Conservation (phyloP, 179 eudicot genomes). For the Spergularia azorica region DNA sequence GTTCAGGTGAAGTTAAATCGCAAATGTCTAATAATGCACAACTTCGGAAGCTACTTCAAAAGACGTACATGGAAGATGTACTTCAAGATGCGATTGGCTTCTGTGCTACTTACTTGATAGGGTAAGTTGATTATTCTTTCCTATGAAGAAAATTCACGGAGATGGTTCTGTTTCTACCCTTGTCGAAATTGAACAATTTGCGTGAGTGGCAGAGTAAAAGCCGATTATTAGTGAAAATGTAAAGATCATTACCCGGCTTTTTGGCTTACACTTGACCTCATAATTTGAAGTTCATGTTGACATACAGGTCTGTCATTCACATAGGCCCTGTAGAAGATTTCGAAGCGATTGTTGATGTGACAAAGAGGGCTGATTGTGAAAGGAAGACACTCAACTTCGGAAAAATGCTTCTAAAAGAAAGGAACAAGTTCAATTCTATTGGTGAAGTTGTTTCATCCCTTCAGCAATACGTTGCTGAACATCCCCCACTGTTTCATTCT, state of each 20-base stretch:
- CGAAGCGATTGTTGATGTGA: constrained; percentile 65
- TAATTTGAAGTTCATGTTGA: background rate
- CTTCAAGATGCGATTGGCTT: constrained; percentile 88
- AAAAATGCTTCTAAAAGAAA: constrained; percentile 66
- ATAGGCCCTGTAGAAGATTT: constrained; percentile 94
- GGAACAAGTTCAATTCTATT: constrained; percentile 54
- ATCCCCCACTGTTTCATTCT: background rate
- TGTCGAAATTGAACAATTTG: too few species aligned
- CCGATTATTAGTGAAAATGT: background rate
- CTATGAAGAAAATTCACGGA: too few species aligned
- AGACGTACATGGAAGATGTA: constrained; percentile 61
- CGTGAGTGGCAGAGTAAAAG: too few species aligned
- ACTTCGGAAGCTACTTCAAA: constrained; percentile 51
- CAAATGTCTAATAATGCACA: constrained; percentile 57
- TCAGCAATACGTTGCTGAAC: constrained; percentile 14
- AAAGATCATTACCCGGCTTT: background rate
- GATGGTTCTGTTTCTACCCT: too few species aligned
- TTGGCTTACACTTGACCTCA: too few species aligned
- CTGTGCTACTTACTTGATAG: constrained; percentile 85
- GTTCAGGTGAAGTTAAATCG: constrained; percentile 76
- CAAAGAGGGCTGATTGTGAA: constrained; percentile 73
- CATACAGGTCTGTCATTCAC: constrained; percentile 23
- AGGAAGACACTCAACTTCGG: constrained; percentile 80
- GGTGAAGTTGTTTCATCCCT: constrained; percentile 58
- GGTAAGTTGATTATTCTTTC: constrained; percentile 37